Evolutionary conservation across 352 stramenopile species (phyloP).

Genomic region (Phytopythium cucurbitacearum): DNA sequence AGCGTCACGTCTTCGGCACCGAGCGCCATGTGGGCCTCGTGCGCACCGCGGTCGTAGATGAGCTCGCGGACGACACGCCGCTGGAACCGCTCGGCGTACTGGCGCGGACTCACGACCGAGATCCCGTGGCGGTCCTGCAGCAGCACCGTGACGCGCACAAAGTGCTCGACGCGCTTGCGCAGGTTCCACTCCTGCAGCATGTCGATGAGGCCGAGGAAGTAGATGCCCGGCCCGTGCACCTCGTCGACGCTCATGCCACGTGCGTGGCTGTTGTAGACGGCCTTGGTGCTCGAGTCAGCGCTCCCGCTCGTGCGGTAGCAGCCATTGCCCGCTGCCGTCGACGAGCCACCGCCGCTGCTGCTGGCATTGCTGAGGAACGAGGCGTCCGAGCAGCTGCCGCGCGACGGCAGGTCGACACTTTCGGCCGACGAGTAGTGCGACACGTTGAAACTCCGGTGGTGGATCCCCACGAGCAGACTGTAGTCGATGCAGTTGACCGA

Average conservation of each 20-base stretch:
- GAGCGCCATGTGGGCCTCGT: slow-evolving; percentile 7
- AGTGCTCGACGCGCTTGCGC: slow-evolving; percentile 88
- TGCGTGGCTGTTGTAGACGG: slow-evolving; percentile 39
- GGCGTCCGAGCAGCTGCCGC: slow-evolving; percentile 16
- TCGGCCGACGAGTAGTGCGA: slow-evolving; percentile 65
- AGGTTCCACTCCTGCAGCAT: slow-evolving; percentile 95
- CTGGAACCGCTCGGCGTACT: slow-evolving; percentile 78
- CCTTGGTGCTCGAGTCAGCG: slow-evolving; percentile 30
- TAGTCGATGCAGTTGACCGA: slow-evolving; percentile 96
- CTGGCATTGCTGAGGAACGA: slow-evolving; percentile 24
- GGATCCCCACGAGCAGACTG: slow-evolving; percentile 91
- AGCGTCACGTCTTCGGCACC: slow-evolving; percentile 29
- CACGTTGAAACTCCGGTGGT: slow-evolving; percentile 86
- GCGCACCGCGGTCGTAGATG: slow-evolving; percentile 49
- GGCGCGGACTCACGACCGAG: slow-evolving; percentile 60
- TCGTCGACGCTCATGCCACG: slow-evolving; percentile 75
- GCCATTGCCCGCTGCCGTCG: slow-evolving; percentile 5
- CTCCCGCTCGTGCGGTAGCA: slow-evolving; percentile 30
- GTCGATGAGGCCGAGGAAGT: slow-evolving; percentile 95
- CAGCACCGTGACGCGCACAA: slow-evolving; percentile 66
- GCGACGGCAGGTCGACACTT: slow-evolving; percentile 30
- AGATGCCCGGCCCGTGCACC: slow-evolving; percentile 90
- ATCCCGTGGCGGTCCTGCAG: slow-evolving; percentile 71
- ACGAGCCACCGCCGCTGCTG: slow-evolving; percentile 20
- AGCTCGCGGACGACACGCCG: slow-evolving; percentile 69